phyloP scores from a whole-genome alignment of 192 early-diverging fungal species.

The Helicostylum pulchrum region DNA sequence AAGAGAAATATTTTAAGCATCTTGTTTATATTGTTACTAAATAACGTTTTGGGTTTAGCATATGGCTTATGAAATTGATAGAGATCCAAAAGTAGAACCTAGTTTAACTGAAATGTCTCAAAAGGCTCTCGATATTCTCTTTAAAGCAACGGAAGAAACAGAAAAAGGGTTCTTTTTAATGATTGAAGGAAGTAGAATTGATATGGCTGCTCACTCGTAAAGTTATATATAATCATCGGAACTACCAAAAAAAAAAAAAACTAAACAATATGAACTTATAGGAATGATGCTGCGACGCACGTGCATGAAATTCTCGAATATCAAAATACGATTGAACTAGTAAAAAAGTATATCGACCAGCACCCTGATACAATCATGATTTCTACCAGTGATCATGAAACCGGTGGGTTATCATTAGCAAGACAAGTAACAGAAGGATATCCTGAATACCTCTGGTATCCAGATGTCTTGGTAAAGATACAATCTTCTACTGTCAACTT shows the following conservation, averaged over 20 bases:
- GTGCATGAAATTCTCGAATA: slow-evolving; percentile 90
- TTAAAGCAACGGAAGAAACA: slow-evolving; percentile 41
- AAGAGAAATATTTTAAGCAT: slow-evolving; percentile 4
- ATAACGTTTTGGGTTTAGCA: slow-evolving; percentile 45
- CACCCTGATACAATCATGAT: slow-evolving; percentile 89
- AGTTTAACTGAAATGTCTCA: slow-evolving; percentile 79
- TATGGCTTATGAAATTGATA: slow-evolving; percentile 93
- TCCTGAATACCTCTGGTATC: slow-evolving; percentile 88
- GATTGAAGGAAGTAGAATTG: slow-evolving; percentile 94
- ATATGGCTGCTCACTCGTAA: slow-evolving; percentile 91
- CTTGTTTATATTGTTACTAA: not conserved
- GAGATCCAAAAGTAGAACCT: slow-evolving; percentile 63
- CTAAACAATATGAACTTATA: slow-evolving; percentile 23
- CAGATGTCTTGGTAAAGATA: slow-evolving; percentile 67
- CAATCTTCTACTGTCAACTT: slow-evolving; percentile 63
- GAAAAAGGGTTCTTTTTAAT: slow-evolving; percentile 90
- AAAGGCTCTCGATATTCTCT: slow-evolving; percentile 78
- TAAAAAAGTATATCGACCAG: slow-evolving; percentile 73
- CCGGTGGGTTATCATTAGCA: slow-evolving; percentile 87
- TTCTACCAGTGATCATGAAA: slow-evolving; percentile 93
- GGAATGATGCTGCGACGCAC: slow-evolving; percentile 92
- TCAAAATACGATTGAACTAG: slow-evolving; percentile 68
- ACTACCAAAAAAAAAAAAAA: no score
- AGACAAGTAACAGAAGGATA: slow-evolving; percentile 67
- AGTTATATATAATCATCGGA: not conserved